These are phyloP conservation scores for Globisporangium paroecandrum DNA, from an alignment of 352 stramenopile species.

Conservation along the genomic window DNA sequence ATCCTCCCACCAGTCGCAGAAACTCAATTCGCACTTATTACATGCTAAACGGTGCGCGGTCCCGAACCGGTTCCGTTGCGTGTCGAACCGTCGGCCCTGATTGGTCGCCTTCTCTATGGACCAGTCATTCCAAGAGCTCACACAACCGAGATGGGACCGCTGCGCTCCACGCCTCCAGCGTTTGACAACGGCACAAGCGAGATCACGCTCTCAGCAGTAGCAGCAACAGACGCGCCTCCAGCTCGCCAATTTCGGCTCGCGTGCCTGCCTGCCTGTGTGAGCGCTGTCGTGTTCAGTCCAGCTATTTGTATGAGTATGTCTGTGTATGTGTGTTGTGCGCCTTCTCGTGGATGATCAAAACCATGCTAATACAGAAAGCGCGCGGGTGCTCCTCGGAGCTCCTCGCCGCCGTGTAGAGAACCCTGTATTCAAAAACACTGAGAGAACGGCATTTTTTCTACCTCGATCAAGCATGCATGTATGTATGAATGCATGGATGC, in stretches of 20 bases:
- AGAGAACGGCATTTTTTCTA: conserved; percentile 39
- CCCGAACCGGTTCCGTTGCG: neutral
- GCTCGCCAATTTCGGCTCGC: too few relatives aligned
- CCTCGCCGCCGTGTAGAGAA: conserved; percentile 41
- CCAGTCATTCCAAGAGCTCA: neutral
- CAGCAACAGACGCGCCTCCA: too few relatives aligned
- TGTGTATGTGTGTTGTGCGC: conserved; percentile 3
- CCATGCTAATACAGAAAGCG: conserved; percentile 80
- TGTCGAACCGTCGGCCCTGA: neutral
- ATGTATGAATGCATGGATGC: conserved; percentile 4
- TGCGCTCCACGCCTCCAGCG: too few relatives aligned
- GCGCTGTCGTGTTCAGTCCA: too few relatives aligned
- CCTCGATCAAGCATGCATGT: neutral
- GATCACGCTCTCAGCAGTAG: neutral
- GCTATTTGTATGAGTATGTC: conserved; percentile 2
- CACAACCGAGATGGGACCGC: too few relatives aligned
- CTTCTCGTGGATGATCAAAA: conserved; percentile 60
- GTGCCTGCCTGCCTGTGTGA: too few relatives aligned
- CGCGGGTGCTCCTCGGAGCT: conserved; percentile 20
- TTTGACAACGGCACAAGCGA: neutral
- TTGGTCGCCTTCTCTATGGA: neutral
- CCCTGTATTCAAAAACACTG: conserved; percentile 76
- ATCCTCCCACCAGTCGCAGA: neutral
- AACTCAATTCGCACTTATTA: neutral
- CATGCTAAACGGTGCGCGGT: neutral